Conservation (phyloP, 345 rosid genomes). For the Limnanthes douglasii region DNA sequence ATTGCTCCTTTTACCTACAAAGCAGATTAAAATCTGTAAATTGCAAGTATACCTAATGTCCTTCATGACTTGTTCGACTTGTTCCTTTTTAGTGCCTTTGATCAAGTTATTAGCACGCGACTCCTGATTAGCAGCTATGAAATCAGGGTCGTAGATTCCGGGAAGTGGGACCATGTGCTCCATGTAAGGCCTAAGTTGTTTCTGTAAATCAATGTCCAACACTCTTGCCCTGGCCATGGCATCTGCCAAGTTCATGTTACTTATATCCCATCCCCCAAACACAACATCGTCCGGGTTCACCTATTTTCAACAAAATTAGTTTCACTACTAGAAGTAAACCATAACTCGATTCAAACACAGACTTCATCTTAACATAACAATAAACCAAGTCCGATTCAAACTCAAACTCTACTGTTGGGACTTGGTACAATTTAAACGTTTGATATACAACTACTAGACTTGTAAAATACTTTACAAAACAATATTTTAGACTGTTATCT, state of each 20-base stretch:
- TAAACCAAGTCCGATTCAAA: too few relatives aligned
- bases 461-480: too few relatives aligned
- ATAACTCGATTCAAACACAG: not conserved
- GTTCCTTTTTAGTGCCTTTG: constrained; percentile 81
- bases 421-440: too few relatives aligned
- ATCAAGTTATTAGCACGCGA: constrained; percentile 83
- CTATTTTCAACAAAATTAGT: constrained; percentile 11
- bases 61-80: constrained; percentile 55
- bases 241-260: constrained; percentile 91
- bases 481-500: too few relatives aligned
- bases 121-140: constrained; percentile 94
- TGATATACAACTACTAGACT: too few relatives aligned
- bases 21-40: not conserved
- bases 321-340: not conserved
- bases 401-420: too few relatives aligned
- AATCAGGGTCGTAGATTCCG: constrained; percentile 79
- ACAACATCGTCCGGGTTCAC: constrained; percentile 89
- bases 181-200: constrained; percentile 93
- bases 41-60: constrained; percentile 56
- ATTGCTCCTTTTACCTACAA: not conserved
- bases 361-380: not conserved
- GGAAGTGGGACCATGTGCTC: constrained; percentile 90
- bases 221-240: constrained; percentile 94
- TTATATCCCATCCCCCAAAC: constrained; percentile 99
- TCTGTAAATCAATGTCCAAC: constrained; percentile 82